These are phyloP conservation scores for Hypseocharis bilobata DNA, from an alignment of 441 rosid species.

Conservation along the genomic window DNA sequence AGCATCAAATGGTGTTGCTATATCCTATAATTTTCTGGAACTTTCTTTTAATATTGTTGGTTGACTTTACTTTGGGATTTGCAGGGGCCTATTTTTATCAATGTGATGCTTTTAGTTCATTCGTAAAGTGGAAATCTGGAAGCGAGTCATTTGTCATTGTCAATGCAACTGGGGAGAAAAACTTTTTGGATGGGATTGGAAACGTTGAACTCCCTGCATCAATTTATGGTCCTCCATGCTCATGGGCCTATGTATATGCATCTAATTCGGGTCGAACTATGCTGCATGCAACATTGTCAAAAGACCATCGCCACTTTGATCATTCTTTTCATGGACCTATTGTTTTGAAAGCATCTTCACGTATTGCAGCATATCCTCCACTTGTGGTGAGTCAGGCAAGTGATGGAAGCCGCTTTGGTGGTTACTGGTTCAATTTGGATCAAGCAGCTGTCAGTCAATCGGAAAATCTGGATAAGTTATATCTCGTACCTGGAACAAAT, in stretches of 20 bases:
- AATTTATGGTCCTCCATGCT: constrained; percentile 58
- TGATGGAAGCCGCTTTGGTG: constrained; percentile 83
- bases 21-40: constrained; percentile 18
- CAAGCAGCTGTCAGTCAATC: constrained; percentile 33
- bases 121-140: constrained; percentile 68
- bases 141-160: constrained; percentile 56
- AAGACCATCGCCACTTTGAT: constrained; percentile 53
- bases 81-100: constrained; percentile 65
- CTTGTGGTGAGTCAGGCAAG: constrained; percentile 54
- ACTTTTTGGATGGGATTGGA: constrained; percentile 33
- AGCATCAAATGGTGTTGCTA: constrained; percentile 54
- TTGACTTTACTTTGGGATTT: constrained; percentile 25
- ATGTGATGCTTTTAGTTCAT: constrained; percentile 72
- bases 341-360: constrained; percentile 59
- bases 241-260: constrained; percentile 61
- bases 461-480: constrained; percentile 43
- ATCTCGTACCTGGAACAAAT: constrained; percentile 81
- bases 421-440: constrained; percentile 60
- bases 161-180: constrained; percentile 44
- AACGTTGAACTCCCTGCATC: constrained; percentile 22
- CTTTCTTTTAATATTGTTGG: constrained; percentile 11
- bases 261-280: constrained; percentile 64
- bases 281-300: constrained; percentile 62
- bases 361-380: constrained; percentile 72
- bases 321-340: constrained; percentile 42